Conservation (phyloP, 495 filamentous ascomycete species). For the Paragyromitra xinjiangensis region DNA sequence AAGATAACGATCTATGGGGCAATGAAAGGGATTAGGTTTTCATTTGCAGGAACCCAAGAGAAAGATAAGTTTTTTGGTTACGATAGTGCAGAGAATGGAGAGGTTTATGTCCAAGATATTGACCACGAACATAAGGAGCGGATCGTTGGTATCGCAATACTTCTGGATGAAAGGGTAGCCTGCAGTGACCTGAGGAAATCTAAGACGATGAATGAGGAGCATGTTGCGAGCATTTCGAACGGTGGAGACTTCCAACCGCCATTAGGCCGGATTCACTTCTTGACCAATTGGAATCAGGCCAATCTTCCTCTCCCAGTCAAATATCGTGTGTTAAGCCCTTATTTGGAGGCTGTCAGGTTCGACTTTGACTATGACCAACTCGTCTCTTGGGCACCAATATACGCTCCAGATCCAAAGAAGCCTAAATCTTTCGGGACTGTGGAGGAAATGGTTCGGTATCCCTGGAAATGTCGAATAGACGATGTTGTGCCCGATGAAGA, state of each 20-base stretch:
- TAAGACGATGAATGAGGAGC: slow-evolving; percentile 5
- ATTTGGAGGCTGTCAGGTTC: slow-evolving; percentile 52
- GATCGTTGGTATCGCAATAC: slow-evolving; percentile 49
- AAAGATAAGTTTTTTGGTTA: slow-evolving; percentile 51
- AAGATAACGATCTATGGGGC: slow-evolving; percentile 49
- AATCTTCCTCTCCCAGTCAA: slow-evolving; percentile 29
- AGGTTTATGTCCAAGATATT: slow-evolving; percentile 46
- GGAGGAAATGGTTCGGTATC: slow-evolving; percentile 48
- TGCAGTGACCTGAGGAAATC: neutral
- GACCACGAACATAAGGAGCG: slow-evolving; percentile 44
- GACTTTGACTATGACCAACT: slow-evolving; percentile 55
- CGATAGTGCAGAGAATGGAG: slow-evolving; percentile 29
- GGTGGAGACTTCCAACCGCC: slow-evolving; percentile 23
- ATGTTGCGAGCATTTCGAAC: slow-evolving; percentile 9
- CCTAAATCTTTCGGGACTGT: slow-evolving; percentile 20
- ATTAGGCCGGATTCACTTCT: slow-evolving; percentile 42
- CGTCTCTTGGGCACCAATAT: slow-evolving; percentile 55
- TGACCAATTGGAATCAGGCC: slow-evolving; percentile 48
- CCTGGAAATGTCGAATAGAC: slow-evolving; percentile 52
- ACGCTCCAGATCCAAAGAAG: slow-evolving; percentile 15
- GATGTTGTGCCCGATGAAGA: slow-evolving; percentile 24
- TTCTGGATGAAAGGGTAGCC: slow-evolving; percentile 20
- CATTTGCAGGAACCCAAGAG: slow-evolving; percentile 11
- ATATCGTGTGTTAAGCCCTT: slow-evolving; percentile 43
- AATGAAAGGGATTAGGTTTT: slow-evolving; percentile 56